Evolutionary conservation across 1,284 basidiomycete species (phyloP).

Genomic region (Pyrrhoderma lamaoense): DNA sequence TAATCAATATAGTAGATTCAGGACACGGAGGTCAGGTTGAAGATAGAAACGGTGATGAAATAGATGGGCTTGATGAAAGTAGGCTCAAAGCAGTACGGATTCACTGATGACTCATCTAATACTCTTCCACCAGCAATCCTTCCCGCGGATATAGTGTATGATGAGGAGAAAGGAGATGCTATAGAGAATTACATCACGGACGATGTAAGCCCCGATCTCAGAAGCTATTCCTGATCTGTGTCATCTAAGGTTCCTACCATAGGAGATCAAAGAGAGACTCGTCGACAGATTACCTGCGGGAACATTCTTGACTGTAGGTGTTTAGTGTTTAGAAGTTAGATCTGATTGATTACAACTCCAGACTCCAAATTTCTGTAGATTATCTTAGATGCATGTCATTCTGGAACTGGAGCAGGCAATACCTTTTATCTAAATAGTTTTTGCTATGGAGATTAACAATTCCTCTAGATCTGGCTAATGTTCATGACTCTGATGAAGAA

Average conservation of each 20-base stretch:
- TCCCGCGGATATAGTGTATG: slow-evolving; percentile 13
- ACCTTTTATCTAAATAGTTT: not conserved
- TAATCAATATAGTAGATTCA: slow-evolving; percentile 5
- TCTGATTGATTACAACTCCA: not conserved
- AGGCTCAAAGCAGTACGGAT: not conserved
- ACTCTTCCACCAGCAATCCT: slow-evolving; percentile 10
- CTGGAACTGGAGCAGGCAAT: slow-evolving; percentile 18
- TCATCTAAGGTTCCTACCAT: not conserved
- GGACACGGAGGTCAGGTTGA: slow-evolving; percentile 18
- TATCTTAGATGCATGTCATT: slow-evolving; percentile 19
- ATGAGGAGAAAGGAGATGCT: not conserved
- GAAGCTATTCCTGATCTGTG: not conserved
- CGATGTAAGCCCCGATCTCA: slow-evolving; percentile 9
- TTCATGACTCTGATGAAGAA: not conserved
- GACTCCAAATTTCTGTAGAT: slow-evolving; percentile 12
- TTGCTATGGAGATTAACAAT: not conserved
- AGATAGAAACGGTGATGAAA: slow-evolving; percentile 13
- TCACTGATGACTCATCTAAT: not conserved
- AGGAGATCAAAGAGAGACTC: slow-evolving; percentile 15
- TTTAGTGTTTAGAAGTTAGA: not conserved
- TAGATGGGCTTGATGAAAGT: slow-evolving; percentile 19
- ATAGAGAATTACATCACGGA: slow-evolving; percentile 14
- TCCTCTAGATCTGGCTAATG: slow-evolving; percentile 4
- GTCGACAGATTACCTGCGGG: slow-evolving; percentile 16
- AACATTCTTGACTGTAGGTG: slow-evolving; percentile 15